phyloP scores from a whole-genome alignment of 208 protist genomes.

The Leishmania tropica region DNA sequence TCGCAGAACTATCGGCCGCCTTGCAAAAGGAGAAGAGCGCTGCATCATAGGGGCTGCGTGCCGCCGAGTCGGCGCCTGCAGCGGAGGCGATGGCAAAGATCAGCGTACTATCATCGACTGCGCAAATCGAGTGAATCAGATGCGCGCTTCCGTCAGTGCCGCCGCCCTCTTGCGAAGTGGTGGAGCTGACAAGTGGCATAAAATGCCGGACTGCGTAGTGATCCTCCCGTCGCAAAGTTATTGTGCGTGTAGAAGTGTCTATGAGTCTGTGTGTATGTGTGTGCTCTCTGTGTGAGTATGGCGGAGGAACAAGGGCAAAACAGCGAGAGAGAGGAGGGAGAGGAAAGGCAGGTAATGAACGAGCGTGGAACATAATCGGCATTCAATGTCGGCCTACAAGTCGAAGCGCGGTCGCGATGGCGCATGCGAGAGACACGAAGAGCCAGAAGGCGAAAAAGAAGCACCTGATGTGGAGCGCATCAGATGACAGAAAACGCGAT shows the following conservation, averaged over 20 bases:
- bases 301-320: neutral
- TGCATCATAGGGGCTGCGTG: neutral
- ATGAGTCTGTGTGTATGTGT: neutral
- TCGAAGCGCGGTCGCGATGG: no score
- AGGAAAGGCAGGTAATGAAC: neutral
- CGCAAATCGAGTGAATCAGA: conserved; percentile 2
- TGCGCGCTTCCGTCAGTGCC: neutral
- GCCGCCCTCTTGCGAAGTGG: neutral
- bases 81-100: conserved; percentile 12
- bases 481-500: neutral
- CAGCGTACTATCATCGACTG: conserved; percentile 10
- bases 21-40: neutral
- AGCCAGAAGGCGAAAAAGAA: neutral
- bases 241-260: neutral
- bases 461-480: neutral
- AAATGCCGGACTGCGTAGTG: neutral
- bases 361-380: neutral
- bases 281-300: neutral
- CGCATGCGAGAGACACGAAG: neutral
- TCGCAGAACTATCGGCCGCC: neutral
- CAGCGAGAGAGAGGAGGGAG: neutral
- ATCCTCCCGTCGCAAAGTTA: neutral
- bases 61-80: neutral
- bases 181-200: conserved; percentile 15
- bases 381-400: neutral